Percentiles rank a stretch among this genome's conserved stretches.
phyloP scores from a whole-genome alignment of 2,329 filamentous ascomycete genomes.

The Cladosporium sp. region DNA sequence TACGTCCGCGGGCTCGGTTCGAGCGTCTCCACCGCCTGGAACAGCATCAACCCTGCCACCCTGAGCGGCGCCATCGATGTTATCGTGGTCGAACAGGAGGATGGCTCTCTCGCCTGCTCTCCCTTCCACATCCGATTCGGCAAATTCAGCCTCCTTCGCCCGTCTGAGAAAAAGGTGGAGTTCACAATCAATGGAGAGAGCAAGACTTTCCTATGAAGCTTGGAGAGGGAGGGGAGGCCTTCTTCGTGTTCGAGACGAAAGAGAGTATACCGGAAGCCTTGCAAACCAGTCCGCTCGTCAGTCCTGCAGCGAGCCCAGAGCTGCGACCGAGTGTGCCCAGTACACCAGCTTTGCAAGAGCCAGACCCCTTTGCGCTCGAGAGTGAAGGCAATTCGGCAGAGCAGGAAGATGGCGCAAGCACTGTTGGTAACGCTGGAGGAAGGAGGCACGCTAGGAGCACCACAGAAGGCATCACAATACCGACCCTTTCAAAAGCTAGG shows the following conservation, averaged over 20 bases:
- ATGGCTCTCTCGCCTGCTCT: slow-evolving; percentile 82
- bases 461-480: slow-evolving; percentile 24
- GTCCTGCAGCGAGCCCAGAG: slow-evolving; percentile 78
- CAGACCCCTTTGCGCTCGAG: slow-evolving; percentile 66
- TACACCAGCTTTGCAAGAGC: slow-evolving; percentile 56
- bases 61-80: slow-evolving; percentile 98
- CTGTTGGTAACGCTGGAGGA: not conserved
- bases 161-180: slow-evolving; percentile 98
- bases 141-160: slow-evolving; percentile 92
- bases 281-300: slow-evolving; percentile 91
- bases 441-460: slow-evolving; percentile 25
- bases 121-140: slow-evolving; percentile 98
- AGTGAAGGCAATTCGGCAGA: slow-evolving; percentile 23
- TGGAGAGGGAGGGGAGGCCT: slow-evolving; percentile 94
- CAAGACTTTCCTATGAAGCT: slow-evolving; percentile 98
- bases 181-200: slow-evolving; percentile 92
- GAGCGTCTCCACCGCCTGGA: slow-evolving; percentile 98
- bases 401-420: not conserved
- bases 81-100: slow-evolving; percentile 94
- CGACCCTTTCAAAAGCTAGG: slow-evolving; percentile 33
- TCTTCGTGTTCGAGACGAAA: slow-evolving; percentile 96
- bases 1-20: slow-evolving; percentile 95
- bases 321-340: slow-evolving; percentile 49
- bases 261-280: slow-evolving; percentile 87
- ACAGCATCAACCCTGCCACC: slow-evolving; percentile 97